A percentile compares a stretch with the other conserved stretches of the same genome.
Conservation (phyloP, 768 basidiomycete genomes). For the Hirschioporus abietinus region DNA sequence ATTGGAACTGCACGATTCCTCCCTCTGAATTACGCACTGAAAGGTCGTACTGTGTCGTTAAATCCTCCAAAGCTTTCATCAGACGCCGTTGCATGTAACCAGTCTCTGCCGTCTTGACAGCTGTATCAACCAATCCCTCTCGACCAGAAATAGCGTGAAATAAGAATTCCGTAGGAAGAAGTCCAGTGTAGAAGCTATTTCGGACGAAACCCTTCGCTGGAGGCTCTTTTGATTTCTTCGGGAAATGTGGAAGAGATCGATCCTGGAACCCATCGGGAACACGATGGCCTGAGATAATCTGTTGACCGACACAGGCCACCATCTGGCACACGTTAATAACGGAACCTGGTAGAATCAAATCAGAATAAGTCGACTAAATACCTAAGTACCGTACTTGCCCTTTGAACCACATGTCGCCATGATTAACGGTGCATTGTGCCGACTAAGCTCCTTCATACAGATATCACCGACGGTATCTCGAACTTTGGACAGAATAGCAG, state of each 20-base stretch:
- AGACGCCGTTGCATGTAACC: conserved; percentile 99
- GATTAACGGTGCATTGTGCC: conserved; percentile 94
- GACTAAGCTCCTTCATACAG: conserved; percentile 96
- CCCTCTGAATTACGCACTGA: conserved; percentile 94
- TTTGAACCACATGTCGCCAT: conserved; percentile 99
- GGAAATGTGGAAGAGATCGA: conserved; percentile 97
- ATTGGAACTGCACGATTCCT: conserved; percentile 94
- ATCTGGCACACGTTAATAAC: conserved; percentile 99
- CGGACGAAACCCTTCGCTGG: conserved; percentile 98
- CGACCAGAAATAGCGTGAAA: conserved; percentile 99
- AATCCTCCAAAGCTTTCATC: conserved; percentile 98
- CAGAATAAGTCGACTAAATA: background rate
- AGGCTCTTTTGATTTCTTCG: conserved; percentile 92
- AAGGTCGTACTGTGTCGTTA: conserved; percentile 93
- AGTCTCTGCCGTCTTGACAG: conserved; percentile 99
- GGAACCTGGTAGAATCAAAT: conserved; percentile 54
- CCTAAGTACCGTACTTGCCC: conserved; percentile 43
- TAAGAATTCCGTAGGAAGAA: conserved; percentile 91
- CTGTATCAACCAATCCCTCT: conserved; percentile 98
- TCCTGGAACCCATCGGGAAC: conserved; percentile 99
- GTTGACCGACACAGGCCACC: conserved; percentile 99
- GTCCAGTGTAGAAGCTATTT: conserved; percentile 92
- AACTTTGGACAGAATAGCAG: conserved; percentile 88
- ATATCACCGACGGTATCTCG: conserved; percentile 95
- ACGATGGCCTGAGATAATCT: conserved; percentile 97